Conservation (phyloP, 139 green algal species). For the Micromonas commoda region DNA sequence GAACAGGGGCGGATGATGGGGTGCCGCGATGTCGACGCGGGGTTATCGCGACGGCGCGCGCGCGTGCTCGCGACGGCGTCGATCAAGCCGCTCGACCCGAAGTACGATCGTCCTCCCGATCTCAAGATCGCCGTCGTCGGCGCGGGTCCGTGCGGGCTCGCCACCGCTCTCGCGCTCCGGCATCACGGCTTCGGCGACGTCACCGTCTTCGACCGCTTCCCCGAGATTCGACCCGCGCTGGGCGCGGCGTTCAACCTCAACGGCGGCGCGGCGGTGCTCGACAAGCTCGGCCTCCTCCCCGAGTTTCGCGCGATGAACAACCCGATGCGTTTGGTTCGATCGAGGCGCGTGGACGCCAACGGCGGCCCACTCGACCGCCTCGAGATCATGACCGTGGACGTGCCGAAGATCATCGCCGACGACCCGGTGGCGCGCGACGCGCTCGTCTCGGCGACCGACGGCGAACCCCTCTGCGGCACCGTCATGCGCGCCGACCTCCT, state of each 20-base stretch:
- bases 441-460: neutral
- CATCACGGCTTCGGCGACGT: neutral
- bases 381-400: neutral
- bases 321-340: neutral
- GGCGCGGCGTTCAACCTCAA: conserved; percentile 31
- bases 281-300: conserved; percentile 1
- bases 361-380: too few relatives aligned
- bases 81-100: too few relatives aligned
- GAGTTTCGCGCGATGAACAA: neutral
- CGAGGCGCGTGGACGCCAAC: neutral
- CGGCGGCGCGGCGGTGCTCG: conserved; percentile 20
- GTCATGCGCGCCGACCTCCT: conserved; percentile 10
- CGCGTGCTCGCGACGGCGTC: too few relatives aligned
- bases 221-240: neutral
- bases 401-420: neutral
- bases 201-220: neutral
- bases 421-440: conserved; percentile 1
- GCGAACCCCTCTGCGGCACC: neutral
- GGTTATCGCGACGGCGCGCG: too few relatives aligned
- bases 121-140: conserved; percentile 30
- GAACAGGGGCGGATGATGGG: too few relatives aligned
- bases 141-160: conserved; percentile 15
- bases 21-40: too few relatives aligned
- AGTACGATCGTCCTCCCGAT: too few relatives aligned
- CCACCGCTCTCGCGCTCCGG: conserved; percentile 25